Evolutionary conservation across 768 basidiomycete species (phyloP), one percentile per base, ranked within the genome.

Genomic region (Fomitopsis serialis): DNA sequence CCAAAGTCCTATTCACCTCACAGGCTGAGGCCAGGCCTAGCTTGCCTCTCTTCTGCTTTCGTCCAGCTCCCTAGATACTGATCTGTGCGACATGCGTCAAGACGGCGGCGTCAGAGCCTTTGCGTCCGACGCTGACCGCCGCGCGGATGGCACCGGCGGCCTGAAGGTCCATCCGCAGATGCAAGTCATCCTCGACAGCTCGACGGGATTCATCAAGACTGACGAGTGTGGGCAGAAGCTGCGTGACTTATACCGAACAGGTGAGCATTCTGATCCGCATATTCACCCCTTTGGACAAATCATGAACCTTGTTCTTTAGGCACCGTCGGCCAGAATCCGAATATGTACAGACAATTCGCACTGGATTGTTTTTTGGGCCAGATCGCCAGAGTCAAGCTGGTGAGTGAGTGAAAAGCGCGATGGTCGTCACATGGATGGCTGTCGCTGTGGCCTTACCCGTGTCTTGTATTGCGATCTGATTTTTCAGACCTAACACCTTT

Each of bases 291-390:
- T n/a, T n/a, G n/a, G n/a, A n/a, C n/a, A n/a, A n/a, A 15, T 12
- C 42, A 42, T n/a, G 7, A 48, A 22, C 37, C 29, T 19, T 52
- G 19, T 36, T 37, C 0, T 22, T 1, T 45, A 56, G 55, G 40
- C 15, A 44, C 50, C 2, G 13, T 8, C 1, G 23, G 25, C 2
- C 35, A 54, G 25, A 23, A 59, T 7, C 13, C 27, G 7, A 21
- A 35, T 6, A 42, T 58, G n/a, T 48, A 55, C 4, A 45, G 44
- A 15, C 47, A 54, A 1, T 60, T 61, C 25, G 57, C 57, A 3
- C 43, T 29, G 23, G 6, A 29, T 17, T 61, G 60, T 42, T 56
- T 42, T 32, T 22, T 40, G 5, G 60, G 60, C 2, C 32, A 54
- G n/a, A 5, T 54, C 1, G 15, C 4, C 17, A 22, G 5, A 2